Percentiles rank a stretch among this genome's conserved stretches.
Evolutionary conservation across 768 basidiomycete genomes (phyloP).

Genomic region (Suillus alpinus): DNA sequence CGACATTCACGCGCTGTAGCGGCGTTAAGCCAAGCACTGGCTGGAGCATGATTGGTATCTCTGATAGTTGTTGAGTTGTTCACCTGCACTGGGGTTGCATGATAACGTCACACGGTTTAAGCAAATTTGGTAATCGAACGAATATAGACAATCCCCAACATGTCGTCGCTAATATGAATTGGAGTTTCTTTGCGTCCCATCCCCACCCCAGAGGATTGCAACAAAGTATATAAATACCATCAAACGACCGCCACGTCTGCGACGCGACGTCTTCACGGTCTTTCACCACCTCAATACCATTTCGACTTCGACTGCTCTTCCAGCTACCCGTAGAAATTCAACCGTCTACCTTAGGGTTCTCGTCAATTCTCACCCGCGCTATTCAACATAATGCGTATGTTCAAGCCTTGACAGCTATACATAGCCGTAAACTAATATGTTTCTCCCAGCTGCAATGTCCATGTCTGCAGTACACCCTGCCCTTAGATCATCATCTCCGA

Average conservation of each 20-base stretch:
- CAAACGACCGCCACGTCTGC: constrained; percentile 28
- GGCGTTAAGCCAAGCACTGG: too few relatives aligned
- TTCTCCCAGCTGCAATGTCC: constrained; percentile 38
- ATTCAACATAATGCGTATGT: constrained; percentile 38
- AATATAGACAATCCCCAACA: constrained; percentile 27
- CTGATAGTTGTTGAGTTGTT: too few relatives aligned
- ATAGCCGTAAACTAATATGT: constrained; percentile 11
- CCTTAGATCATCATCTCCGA: constrained; percentile 22
- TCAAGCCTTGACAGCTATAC: neutral
- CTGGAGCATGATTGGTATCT: too few relatives aligned
- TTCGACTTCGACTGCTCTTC: constrained; percentile 6
- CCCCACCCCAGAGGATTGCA: constrained; percentile 30
- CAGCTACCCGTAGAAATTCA: neutral
- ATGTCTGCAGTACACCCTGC: constrained; percentile 34
- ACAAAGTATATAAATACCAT: constrained; percentile 21
- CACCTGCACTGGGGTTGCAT: too few relatives aligned
- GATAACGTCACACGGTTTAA: neutral
- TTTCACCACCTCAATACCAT: constrained; percentile 11
- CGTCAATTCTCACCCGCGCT: constrained; percentile 4
- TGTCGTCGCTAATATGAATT: constrained; percentile 4
- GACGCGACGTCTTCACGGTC: constrained; percentile 30
- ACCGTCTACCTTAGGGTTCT: too few relatives aligned
- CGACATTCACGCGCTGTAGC: neutral
- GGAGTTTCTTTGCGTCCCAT: constrained; percentile 1
- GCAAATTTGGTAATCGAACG: neutral